A percentile compares a stretch with the other conserved stretches of the same genome.
These are phyloP conservation scores for Botrytis fragariae DNA, from an alignment of 2,329 filamentous ascomycete species.

Conservation along the genomic window DNA sequence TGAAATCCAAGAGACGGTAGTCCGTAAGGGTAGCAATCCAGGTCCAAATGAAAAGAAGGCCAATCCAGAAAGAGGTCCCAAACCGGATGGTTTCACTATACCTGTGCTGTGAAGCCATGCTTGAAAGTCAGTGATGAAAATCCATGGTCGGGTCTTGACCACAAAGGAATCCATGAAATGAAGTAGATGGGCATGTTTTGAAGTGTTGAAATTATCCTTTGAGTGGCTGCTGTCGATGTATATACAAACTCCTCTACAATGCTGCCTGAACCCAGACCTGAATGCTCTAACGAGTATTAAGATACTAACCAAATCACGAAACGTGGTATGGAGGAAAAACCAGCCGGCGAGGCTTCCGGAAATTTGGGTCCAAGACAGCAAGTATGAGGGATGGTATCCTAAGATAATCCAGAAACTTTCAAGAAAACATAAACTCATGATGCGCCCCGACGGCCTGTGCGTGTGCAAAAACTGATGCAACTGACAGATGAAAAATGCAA, in stretches of 20 bases:
- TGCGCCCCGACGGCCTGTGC: constrained; percentile 36
- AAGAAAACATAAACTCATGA: constrained; percentile 28
- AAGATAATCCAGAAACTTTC: constrained; percentile 26
- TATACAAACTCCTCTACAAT: constrained; percentile 29
- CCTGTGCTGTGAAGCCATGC: constrained; percentile 17
- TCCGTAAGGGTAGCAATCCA: constrained; percentile 11
- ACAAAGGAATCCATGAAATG: constrained; percentile 14
- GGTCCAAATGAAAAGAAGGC: constrained; percentile 8
- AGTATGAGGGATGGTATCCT: constrained; percentile 32
- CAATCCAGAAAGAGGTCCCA: constrained; percentile 14
- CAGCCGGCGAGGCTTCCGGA: constrained; percentile 25
- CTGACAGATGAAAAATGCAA: constrained; percentile 30
- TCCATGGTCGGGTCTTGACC: constrained; percentile 22
- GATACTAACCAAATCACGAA: constrained; percentile 30
- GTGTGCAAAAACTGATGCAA: constrained; percentile 39
- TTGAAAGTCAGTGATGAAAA: constrained; percentile 16
- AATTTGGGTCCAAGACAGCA: constrained; percentile 37
- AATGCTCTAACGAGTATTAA: constrained; percentile 26
- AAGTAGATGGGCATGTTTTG: constrained; percentile 9
- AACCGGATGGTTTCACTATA: constrained; percentile 19
- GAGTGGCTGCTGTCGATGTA: constrained; percentile 26
- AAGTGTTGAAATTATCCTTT: constrained; percentile 25
- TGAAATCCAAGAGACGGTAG: constrained; percentile 3
- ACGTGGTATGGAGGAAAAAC: constrained; percentile 22
- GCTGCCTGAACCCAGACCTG: constrained; percentile 31